Conservation (phyloP, 2,329 filamentous ascomycete species). For the Arthrobotrys musiformis region DNA sequence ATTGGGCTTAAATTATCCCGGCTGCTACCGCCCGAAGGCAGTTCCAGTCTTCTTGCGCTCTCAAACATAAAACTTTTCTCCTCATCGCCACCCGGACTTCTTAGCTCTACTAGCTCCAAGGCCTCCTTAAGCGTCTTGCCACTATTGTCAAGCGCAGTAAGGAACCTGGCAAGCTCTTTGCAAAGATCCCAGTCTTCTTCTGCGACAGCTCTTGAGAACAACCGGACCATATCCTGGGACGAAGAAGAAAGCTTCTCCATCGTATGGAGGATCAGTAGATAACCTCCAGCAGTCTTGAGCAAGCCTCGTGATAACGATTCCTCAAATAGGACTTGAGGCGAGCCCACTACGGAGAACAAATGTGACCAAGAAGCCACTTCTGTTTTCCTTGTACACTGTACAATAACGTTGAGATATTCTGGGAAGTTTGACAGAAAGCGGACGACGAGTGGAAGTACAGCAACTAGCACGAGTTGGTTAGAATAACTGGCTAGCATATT, state of each 20-base stretch:
- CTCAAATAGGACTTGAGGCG: conserved; percentile 91
- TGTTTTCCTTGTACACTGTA: conserved; percentile 97
- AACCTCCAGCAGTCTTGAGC: conserved; percentile 94
- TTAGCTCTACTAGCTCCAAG: conserved; percentile 70
- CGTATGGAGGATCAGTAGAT: conserved; percentile 92
- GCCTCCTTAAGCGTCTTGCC: conserved; percentile 81
- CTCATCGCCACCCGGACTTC: conserved; percentile 61
- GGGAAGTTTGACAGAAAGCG: conserved; percentile 67
- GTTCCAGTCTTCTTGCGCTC: conserved; percentile 58
- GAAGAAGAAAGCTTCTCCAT: conserved; percentile 76
- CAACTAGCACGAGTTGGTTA: conserved; percentile 64
- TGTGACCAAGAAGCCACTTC: conserved; percentile 95
- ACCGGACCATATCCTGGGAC: conserved; percentile 77
- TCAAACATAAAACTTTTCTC: conserved; percentile 63
- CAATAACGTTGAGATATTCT: conserved; percentile 93
- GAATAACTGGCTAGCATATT: conserved; percentile 66
- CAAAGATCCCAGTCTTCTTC: conserved; percentile 95
- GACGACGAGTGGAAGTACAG: conserved; percentile 67
- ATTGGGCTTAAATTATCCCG: conserved; percentile 42
- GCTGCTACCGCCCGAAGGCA: conserved; percentile 32
- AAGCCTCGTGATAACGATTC: conserved; percentile 85
- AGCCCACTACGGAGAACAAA: conserved; percentile 85
- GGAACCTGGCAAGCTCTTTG: conserved; percentile 91
- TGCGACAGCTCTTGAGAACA: conserved; percentile 81
- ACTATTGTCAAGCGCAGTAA: conserved; percentile 89